Percentiles rank a stretch among this genome's conserved stretches.
Conservation (phyloP, 352 stramenopile genomes). For the Phytophthora megakarya region DNA sequence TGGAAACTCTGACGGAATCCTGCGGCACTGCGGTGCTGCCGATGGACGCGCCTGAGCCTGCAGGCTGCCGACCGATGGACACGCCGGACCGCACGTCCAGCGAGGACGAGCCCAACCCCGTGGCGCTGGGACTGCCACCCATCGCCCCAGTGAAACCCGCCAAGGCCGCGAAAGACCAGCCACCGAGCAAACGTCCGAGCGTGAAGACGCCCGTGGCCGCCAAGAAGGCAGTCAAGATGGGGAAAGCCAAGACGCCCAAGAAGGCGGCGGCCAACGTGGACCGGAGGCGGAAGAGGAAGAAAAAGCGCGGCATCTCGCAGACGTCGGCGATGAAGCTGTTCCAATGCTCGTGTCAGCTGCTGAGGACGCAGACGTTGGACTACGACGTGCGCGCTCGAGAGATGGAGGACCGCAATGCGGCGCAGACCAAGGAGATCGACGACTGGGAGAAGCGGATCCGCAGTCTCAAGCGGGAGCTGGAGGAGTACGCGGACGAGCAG, state of each 20-base stretch:
- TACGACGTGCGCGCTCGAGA: conserved; percentile 50
- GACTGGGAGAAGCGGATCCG: conserved; percentile 49
- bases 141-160: conserved; percentile 1
- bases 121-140: background rate
- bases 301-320: conserved; percentile 26
- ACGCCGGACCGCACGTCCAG: conserved; percentile 24
- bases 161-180: conserved; percentile 3
- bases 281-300: conserved; percentile 22
- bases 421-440: conserved; percentile 35
- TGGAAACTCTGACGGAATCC: background rate
- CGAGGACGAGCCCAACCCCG: conserved; percentile 19
- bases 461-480: conserved; percentile 32
- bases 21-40: background rate
- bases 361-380: conserved; percentile 47
- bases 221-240: conserved; percentile 11
- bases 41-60: conserved; percentile 18
- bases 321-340: conserved; percentile 49
- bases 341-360: conserved; percentile 42
- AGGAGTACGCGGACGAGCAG: conserved; percentile 33
- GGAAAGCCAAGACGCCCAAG: conserved; percentile 6
- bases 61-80: too few relatives aligned
- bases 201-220: background rate
- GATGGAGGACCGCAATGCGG: conserved; percentile 46
- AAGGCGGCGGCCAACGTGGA: conserved; percentile 22
- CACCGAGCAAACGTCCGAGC: background rate